Evolutionary conservation across 164 flowering plant genomes (phyloP), one percentile per base, ranked within the genome.

Genomic region (Liriodendron chinense): DNA sequence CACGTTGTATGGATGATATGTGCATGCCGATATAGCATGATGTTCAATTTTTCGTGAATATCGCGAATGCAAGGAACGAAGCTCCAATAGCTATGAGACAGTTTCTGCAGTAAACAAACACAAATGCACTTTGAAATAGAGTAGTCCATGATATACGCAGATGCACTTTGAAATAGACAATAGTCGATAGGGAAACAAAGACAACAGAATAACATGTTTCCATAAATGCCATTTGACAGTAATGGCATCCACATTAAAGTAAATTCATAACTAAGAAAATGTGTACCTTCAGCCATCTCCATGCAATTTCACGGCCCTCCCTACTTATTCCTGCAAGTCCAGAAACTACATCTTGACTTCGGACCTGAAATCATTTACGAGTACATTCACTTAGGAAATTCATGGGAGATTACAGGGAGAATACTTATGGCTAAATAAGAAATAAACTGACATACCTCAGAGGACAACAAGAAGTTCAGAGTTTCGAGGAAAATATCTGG

Each of bases 201-300:
- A 34, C 43, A 34, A 34, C 43, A 7, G 43, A 34, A 34, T 34
- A 34, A 34, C 43, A 34, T 34, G 43, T 34, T 34, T 34, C 43
- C 43, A 34, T 34, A 7, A 34, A 34, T 34, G 43, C 43, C 43
- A 34, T 34, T 34, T 34, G 5, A 34, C 43, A 34, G 43, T 34
- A 34, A 34, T 34, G 43, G 43, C 43, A 34, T 34, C 43, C 43
- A 4, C 43, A 34, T 34, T 16, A 53, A 53, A 10, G 59, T 53
- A 53, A 53, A 12, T 53, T 53, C 18, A 53, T 12, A 53, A 6
- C n/a, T n/a, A n/a, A 34, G 65, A 47, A 62, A 53, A 73, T 47
- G 20, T 81, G 77, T 82, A 94, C 99, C 94, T 94, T 82, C 78
- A 94, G 84, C 99, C 99, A 96, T 67, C 73, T 78, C 99, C 99